A percentile compares a stretch with the other conserved stretches of the same genome.
phyloP scores from a whole-genome alignment of 2,329 filamentous ascomycete species.

The Xylaria multiplex region DNA sequence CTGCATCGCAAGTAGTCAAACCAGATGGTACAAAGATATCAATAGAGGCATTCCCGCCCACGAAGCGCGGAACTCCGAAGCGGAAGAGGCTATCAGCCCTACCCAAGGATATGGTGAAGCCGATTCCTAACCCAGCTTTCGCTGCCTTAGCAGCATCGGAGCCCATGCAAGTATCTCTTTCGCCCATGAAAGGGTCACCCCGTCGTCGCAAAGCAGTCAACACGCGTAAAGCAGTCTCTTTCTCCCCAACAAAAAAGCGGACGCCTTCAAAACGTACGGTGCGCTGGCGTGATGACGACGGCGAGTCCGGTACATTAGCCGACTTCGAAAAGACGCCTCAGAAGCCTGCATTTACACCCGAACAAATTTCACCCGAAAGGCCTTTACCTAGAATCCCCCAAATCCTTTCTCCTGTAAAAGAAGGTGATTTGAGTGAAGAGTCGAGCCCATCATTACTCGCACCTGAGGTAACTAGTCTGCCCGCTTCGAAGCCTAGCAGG shows the following conservation, averaged over 20 bases:
- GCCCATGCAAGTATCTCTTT: constrained; percentile 56
- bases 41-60: constrained; percentile 75
- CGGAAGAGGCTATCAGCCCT: constrained; percentile 66
- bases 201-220: constrained; percentile 75
- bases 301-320: constrained; percentile 82
- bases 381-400: constrained; percentile 56
- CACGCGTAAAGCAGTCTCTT: constrained; percentile 76
- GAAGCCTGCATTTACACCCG: constrained; percentile 68
- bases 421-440: constrained; percentile 65
- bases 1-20: constrained; percentile 86
- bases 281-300: constrained; percentile 89
- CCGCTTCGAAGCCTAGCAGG: constrained; percentile 69
- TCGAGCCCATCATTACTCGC: constrained; percentile 69
- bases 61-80: constrained; percentile 79
- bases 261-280: constrained; percentile 78
- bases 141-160: constrained; percentile 44
- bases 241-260: constrained; percentile 84
- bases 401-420: constrained; percentile 65
- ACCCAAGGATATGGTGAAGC: constrained; percentile 52
- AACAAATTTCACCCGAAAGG: constrained; percentile 62
- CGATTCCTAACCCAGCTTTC: constrained; percentile 58
- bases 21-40: constrained; percentile 76
- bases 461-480: constrained; percentile 54
- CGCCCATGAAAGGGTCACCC: constrained; percentile 82
- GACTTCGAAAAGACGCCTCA: constrained; percentile 94